These are phyloP conservation scores for Astrothelium subdiscretum DNA, from an alignment of 495 filamentous ascomycete species.

Conservation along the genomic window DNA sequence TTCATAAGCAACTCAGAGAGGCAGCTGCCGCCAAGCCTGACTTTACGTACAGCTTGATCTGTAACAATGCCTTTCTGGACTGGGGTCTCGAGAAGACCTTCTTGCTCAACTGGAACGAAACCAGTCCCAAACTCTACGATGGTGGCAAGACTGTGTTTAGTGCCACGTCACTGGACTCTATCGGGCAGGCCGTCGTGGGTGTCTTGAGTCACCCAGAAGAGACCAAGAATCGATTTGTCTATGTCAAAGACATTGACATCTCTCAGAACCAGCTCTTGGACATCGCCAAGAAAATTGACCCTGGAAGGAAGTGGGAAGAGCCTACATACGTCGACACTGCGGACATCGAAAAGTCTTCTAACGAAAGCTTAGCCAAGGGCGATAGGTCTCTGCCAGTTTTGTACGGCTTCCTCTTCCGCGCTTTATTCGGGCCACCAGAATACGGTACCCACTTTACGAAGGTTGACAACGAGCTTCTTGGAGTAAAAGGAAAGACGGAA, in stretches of 20 bases:
- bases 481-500: background rate
- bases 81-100: background rate
- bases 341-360: background rate
- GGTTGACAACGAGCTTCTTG: background rate
- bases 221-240: slow-evolving; percentile 36
- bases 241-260: slow-evolving; percentile 31
- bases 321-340: background rate
- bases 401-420: background rate
- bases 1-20: too few species aligned
- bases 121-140: background rate
- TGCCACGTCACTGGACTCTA: background rate
- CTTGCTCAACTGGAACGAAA: background rate
- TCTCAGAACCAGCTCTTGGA: background rate
- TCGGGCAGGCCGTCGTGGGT: background rate
- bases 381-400: background rate
- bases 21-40: too few species aligned
- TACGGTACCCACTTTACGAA: background rate
- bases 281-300: background rate
- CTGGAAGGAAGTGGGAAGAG: background rate
- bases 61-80: background rate
- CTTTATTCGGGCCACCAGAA: background rate
- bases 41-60: slow-evolving; percentile 28
- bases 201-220: slow-evolving; percentile 24
- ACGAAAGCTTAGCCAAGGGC: background rate
- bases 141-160: background rate